Base-by-base conservation (phyloP, 805 yeast species). In the Wickerhamiella azymoides region DNA sequence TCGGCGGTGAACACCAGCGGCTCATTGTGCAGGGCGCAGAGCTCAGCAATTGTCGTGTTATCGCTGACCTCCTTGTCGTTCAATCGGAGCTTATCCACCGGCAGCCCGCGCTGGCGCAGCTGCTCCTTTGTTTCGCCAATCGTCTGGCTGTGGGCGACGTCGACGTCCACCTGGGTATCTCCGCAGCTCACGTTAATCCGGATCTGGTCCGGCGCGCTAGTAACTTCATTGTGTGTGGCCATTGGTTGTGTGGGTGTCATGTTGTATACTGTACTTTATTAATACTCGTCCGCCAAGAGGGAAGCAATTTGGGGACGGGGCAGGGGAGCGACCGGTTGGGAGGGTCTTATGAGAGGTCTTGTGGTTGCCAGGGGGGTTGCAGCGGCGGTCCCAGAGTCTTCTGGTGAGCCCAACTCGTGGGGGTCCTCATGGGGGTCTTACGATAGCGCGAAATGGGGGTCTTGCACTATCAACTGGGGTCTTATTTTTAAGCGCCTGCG, bases 41-140 rank as follows among this genome's bases (percentile, higher is more conserved):
- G 57, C 35, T 57, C 58, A 17, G 54, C 49, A 18, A 62, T 50
- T 10, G 60, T 52, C 50, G 56, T 57, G 26, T 50, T 40, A 49
- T 62, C 65, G 36, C 58, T 63, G 30, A 61, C 59, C 19, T 52
- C 49, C 38, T 49, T 52, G 44, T 60, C 61, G 25, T 54, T 56
- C 45, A 50, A 52, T 32, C 50, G 48, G 33, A 61, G 53, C 39
- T 56, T 54, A 43, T 55, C 54, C 7, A 59, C 59, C 14, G 55
- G 53, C 19, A 59, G 50, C 14, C 56, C 42, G 26, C 49, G 52
- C 37, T 51, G 56, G 43, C 50, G 54, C 41, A 58, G 53, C 54
- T 58, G 53, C 43, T 45, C 45, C 55, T 60, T 61, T 47, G 61
- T 57, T 41, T 54, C 57, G 41, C 60, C 60, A n/a, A 61, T 57